These are phyloP conservation scores for Acidomyces sp. DNA, from an alignment of 495 filamentous ascomycete genomes.

Conservation along the genomic window DNA sequence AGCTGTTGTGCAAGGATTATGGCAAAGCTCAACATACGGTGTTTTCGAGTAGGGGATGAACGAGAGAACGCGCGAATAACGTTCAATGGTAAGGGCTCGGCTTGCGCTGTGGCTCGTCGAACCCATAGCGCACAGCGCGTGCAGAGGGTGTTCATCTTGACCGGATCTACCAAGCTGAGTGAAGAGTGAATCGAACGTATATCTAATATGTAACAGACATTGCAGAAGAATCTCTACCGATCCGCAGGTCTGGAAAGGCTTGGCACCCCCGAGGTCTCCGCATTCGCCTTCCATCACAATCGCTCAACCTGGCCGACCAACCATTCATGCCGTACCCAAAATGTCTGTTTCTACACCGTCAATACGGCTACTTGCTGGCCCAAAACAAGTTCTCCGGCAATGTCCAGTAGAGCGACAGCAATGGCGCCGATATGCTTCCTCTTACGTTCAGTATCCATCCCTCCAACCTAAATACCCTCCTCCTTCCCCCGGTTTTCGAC, in stretches of 20 bases:
- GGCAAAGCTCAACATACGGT: neutral
- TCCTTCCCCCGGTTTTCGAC: constrained; percentile 10
- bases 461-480: constrained; percentile 14
- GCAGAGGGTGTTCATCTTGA: constrained; percentile 8
- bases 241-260: neutral
- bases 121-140: constrained; percentile 16
- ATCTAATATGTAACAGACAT: too few species aligned
- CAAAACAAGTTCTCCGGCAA: constrained; percentile 19
- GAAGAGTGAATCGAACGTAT: too few species aligned
- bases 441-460: constrained; percentile 11
- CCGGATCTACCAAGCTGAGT: too few species aligned
- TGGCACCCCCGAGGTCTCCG: constrained; percentile 7
- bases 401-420: constrained; percentile 15
- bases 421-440: constrained; percentile 9
- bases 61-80: constrained; percentile 14
- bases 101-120: constrained; percentile 6
- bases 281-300: neutral
- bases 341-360: constrained; percentile 17
- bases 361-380: constrained; percentile 16
- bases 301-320: neutral
- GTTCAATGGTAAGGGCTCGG: neutral
- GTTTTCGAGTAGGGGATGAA: constrained; percentile 3
- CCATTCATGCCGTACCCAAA: neutral
- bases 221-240: neutral
- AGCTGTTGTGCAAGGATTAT: neutral